Evolutionary conservation across 2,329 filamentous ascomycete genomes (phyloP), one percentile per base, ranked within the genome.

Genomic region (Calonectria pseudoreteaudii): DNA sequence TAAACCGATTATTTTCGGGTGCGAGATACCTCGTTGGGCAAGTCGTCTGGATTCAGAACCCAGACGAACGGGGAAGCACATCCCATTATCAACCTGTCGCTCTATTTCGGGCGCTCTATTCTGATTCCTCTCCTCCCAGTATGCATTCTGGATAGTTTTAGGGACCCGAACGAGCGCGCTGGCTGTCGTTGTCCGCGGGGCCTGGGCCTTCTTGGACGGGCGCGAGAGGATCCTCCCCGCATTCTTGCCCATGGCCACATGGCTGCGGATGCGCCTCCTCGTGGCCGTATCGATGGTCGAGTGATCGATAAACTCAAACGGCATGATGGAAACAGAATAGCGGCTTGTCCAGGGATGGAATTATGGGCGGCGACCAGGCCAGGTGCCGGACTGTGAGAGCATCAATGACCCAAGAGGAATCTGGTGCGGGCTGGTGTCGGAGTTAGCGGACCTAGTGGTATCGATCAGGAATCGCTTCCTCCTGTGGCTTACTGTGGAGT

Each of bases 231-330:
- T 72, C 49, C 66, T 68, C 34, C 74, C 74, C 20, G 66, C 66
- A 65, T 72, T 75, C 44, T 71, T 74, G n/a, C 74, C 71, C n/a
- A 64, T 69, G n/a, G 71, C 74, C 1, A 66, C 74, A 53, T 75
- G 74, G 56, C 68, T 71, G 41, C 74, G 72, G 44, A 75, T 72
- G 9, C 58, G 68, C 58, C 38, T 68, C 28, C 74, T 69, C 1
- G 71, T 52, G 28, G 74, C 74, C 30, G 49, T 10, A 18, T 74
- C 60, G 9, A 72, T 69, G 14, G 66, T 14, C 26, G 30, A 66
- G 58, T 72, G 71, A 16, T 75, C 65, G 38, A 75, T 70, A 60
- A 75, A 75, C 23, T 71, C 56, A 28, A 75, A 75, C 0, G 68
- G 13, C 71, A 75, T 75, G 20, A 14, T 66, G 6, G 44, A 16